Evolutionary conservation across 768 basidiomycete species (phyloP), one percentile per base, ranked within the genome.

Genomic region (Mycena olivaceomarginata): DNA sequence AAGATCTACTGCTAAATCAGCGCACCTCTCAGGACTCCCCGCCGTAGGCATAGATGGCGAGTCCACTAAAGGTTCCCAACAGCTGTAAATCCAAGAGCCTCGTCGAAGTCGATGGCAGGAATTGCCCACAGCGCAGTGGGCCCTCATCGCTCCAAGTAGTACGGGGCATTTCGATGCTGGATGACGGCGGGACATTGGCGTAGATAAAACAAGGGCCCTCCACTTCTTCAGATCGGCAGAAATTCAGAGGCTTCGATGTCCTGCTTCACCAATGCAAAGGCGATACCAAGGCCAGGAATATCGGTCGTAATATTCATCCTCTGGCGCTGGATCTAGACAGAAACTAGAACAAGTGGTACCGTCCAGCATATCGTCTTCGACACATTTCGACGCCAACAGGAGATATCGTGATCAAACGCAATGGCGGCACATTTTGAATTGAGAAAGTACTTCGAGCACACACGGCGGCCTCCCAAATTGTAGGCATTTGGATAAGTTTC

Each of bases 11-110:
- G 60, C 37, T 16, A 62, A 16, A 62, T 18, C 15, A 16, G 37
- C 39, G 20, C 60, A 62, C 0, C 37, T 13, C 37, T 62, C 60
- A 18, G 60, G 60, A 60, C 37, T 37, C 16, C 15, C 60, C 60
- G 9, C 37, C 75, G 20, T 57, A 53, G 39, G 73, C 71, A 22
- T 72, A 72, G 18, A 79, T 56, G 16, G 75, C 75, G 1, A 79
- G 45, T 46, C 77, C 78, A 6, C 78, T 75, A 25, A 79, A 76
- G 25, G 53, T 79, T 79, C 10, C 75, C 78, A 15, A 79, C 48
- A 12, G 73, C 71, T 1, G 72, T 65, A 4, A 70, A 37, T 18
- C 78, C 78, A 4, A 79, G 59, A 37, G 75, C 48, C 1, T 79
- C 78, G 39, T 79, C 78, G 60, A 79, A 79, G 39, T 73, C 70